A percentile compares a stretch with the other conserved stretches of the same genome.
phyloP scores from a whole-genome alignment of 306 rosid genomes.

The apple (Malus domestica) region ASM211411v1 NC_041799.1:7012501-7013000 shows the following conservation, averaged over 20 bases:
- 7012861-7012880: constrained; percentile 12
- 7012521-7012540: constrained; percentile 37
- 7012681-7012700: constrained; percentile 36
- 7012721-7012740: constrained; percentile 34
- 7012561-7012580: constrained; percentile 42
- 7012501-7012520: constrained; percentile 36
- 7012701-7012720: constrained; percentile 20
- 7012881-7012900: constrained; percentile 26
- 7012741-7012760: constrained; percentile 31
- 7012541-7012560: constrained; percentile 59
- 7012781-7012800: constrained; percentile 34
- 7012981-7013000: constrained; percentile 30
- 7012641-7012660: constrained; percentile 41
- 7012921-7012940: constrained; percentile 23
- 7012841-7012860: constrained; percentile 25
- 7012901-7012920: constrained; percentile 21
- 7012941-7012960: constrained; percentile 41
- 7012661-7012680: constrained; percentile 34
- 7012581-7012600: constrained; percentile 41
- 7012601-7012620: constrained; percentile 49
- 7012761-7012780: constrained; percentile 25
- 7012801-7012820: constrained; percentile 32
- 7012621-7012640: constrained; percentile 41
- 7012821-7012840: constrained; percentile 27
- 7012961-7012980: constrained; percentile 36